Percentiles rank a stretch among this genome's conserved stretches.
These are phyloP conservation scores for Suillus luteus DNA, from an alignment of 768 basidiomycete genomes.

Conservation along the genomic window DNA sequence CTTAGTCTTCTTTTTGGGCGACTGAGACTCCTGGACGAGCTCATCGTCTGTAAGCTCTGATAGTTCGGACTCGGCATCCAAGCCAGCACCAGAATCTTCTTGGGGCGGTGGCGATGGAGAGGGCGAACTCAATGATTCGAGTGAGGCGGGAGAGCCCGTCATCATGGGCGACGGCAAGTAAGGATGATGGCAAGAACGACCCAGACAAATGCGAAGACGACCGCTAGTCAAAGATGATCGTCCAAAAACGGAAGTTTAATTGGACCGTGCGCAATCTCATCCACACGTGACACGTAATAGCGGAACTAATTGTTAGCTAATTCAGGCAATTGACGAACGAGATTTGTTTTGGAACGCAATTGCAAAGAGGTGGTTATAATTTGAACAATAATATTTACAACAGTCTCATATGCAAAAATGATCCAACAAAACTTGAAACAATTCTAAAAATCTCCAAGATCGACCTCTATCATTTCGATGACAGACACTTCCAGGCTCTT, in stretches of 20 bases:
- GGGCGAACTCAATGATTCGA: conserved; percentile 68
- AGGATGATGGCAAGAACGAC: conserved; percentile 2
- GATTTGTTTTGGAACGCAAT: neutral
- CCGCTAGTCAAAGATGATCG: conserved; percentile 11
- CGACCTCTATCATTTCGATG: conserved; percentile 70
- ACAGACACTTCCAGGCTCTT: conserved; percentile 57
- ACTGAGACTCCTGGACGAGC: conserved; percentile 49
- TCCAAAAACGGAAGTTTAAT: conserved; percentile 8
- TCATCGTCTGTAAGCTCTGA: conserved; percentile 86
- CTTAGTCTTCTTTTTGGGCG: conserved; percentile 17
- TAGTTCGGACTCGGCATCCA: conserved; percentile 74
- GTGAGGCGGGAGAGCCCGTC: conserved; percentile 63
- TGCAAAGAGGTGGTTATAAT: neutral
- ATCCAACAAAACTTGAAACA: conserved; percentile 12
- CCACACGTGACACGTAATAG: neutral
- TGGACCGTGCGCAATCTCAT: conserved; percentile 13
- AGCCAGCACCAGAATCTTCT: conserved; percentile 38
- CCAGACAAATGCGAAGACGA: conserved; percentile 5
- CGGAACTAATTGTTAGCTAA: neutral
- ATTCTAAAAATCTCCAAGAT: conserved; percentile 74
- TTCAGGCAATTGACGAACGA: neutral
- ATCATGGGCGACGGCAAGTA: conserved; percentile 34
- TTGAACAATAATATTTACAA: conserved; percentile 8
- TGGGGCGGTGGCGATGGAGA: conserved; percentile 38
- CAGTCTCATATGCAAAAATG: neutral